phyloP scores from a whole-genome alignment of 306 rosid species.

The Sphenostylis stenocarpa region DNA sequence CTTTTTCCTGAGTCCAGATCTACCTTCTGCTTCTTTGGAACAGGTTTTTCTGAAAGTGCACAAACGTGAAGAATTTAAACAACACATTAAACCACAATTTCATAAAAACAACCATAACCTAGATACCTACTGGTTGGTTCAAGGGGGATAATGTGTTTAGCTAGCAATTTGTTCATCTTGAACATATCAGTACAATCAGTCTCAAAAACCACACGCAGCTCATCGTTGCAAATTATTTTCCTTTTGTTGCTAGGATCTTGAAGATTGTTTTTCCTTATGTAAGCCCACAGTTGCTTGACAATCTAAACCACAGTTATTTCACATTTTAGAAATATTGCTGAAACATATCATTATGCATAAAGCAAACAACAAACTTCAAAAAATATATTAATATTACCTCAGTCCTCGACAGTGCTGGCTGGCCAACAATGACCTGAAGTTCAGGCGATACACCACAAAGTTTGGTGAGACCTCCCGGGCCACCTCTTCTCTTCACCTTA shows the following conservation, averaged over 20 bases:
- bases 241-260: constrained; percentile 92
- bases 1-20: constrained; percentile 49
- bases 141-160: constrained; percentile 79
- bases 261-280: constrained; percentile 86
- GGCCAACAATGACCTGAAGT: constrained; percentile 92
- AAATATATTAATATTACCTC: constrained; percentile 50
- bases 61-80: constrained; percentile 39
- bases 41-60: constrained; percentile 62
- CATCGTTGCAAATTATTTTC: constrained; percentile 82
- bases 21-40: constrained; percentile 62
- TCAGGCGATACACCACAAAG: constrained; percentile 82
- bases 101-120: constrained; percentile 11
- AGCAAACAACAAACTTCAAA: background rate
- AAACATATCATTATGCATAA: background rate
- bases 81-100: constrained; percentile 5
- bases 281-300: constrained; percentile 93
- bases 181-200: constrained; percentile 92
- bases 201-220: constrained; percentile 78
- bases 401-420: constrained; percentile 73
- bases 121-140: constrained; percentile 67
- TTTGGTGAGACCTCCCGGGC: constrained; percentile 86
- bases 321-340: constrained; percentile 18
- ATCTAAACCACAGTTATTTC: constrained; percentile 49
- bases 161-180: constrained; percentile 85
- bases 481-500: constrained; percentile 84